Conservation (phyloP, 371 early-diverging fungal genomes). For the Dipsacomyces acuminosporus region DNA sequence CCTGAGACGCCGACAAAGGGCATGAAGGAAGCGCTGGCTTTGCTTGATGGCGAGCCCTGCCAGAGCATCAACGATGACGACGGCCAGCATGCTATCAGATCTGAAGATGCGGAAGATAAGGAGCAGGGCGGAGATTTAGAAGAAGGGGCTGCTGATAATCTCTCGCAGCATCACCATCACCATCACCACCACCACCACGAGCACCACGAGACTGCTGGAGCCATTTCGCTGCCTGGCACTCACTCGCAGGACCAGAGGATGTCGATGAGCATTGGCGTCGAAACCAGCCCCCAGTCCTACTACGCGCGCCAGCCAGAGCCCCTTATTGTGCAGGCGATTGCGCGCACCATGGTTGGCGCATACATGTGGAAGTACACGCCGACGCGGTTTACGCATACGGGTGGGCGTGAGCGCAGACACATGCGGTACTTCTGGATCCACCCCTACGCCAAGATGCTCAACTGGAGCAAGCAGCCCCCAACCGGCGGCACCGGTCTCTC, state of each 20-base stretch:
- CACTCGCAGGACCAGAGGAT: slow-evolving; percentile 6
- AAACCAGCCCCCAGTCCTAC: slow-evolving; percentile 12
- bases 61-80: no score
- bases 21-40: background rate
- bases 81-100: no score
- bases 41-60: no score
- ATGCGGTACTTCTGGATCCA: slow-evolving; percentile 75
- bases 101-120: background rate
- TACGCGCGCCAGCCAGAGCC: slow-evolving; percentile 51
- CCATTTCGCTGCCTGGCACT: no score
- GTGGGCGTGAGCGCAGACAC: slow-evolving; percentile 60
- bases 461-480: slow-evolving; percentile 69
- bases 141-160: background rate
- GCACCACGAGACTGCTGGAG: no score
- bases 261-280: slow-evolving; percentile 30
- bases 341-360: slow-evolving; percentile 75
- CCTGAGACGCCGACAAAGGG: background rate
- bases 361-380: slow-evolving; percentile 69
- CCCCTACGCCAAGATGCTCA: slow-evolving; percentile 71
- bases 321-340: slow-evolving; percentile 62
- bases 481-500: slow-evolving; percentile 43
- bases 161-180: no score
- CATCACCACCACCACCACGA: no score
- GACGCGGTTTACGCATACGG: slow-evolving; percentile 45
- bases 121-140: background rate